phyloP scores from a whole-genome alignment of 1,284 basidiomycete genomes.

The Cryptococcus sp. region DNA sequence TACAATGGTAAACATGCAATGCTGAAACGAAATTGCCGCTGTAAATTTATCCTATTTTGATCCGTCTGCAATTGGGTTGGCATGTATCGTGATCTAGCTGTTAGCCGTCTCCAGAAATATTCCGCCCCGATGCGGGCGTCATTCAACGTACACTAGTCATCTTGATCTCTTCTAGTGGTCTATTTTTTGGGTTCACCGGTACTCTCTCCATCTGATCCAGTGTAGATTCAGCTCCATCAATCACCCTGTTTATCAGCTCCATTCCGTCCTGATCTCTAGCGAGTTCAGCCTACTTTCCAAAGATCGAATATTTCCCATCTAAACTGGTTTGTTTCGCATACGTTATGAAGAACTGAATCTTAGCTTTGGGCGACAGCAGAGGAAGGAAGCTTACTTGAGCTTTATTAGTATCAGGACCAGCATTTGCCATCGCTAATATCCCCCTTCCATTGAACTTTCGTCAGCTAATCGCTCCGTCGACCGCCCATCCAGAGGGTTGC shows the following conservation, averaged over 20 bases:
- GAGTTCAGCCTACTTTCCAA: conserved; percentile 57
- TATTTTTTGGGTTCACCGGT: conserved; percentile 84
- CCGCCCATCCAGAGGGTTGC: neutral
- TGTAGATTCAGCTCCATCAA: conserved; percentile 84
- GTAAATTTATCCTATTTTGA: conserved; percentile 8
- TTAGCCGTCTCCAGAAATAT: neutral
- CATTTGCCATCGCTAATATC: conserved; percentile 95
- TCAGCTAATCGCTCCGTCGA: neutral
- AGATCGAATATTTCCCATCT: conserved; percentile 90
- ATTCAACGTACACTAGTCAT: conserved; percentile 61
- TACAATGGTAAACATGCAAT: neutral
- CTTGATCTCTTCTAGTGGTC: conserved; percentile 79
- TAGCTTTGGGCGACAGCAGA: neutral
- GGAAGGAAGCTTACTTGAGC: conserved; percentile 55
- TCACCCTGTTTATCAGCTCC: conserved; percentile 55
- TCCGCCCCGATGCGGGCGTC: conserved; percentile 1
- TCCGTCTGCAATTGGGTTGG: conserved; percentile 66
- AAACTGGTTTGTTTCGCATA: conserved; percentile 88
- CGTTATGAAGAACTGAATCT: conserved; percentile 79
- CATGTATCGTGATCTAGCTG: conserved; percentile 78
- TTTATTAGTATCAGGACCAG: conserved; percentile 88
- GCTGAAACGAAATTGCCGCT: neutral
- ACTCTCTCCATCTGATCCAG: conserved; percentile 84
- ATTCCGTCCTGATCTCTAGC: neutral
- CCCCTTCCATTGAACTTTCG: conserved; percentile 86